These are phyloP conservation scores for Wakefieldia striispora DNA, from an alignment of 768 basidiomycete genomes.

Conservation along the genomic window DNA sequence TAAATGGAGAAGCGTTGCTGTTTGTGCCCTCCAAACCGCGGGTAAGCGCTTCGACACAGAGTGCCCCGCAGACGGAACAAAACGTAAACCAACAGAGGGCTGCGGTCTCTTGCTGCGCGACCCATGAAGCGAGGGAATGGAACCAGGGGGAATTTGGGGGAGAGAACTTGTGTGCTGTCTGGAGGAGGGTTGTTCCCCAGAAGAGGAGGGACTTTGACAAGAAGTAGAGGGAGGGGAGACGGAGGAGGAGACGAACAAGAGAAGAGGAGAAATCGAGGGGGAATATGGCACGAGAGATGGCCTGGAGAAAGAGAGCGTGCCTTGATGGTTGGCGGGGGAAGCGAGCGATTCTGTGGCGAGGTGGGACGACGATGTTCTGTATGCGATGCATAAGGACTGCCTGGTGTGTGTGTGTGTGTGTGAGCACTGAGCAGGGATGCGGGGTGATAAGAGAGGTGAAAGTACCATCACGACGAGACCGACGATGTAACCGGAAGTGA, in stretches of 20 bases:
- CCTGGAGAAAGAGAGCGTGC: no score
- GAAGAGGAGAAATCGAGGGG: constrained; percentile 65
- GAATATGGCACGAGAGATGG: constrained; percentile 38
- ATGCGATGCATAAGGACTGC: constrained; percentile 71
- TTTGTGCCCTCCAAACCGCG: constrained; percentile 65
- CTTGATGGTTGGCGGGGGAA: neutral
- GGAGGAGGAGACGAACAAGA: constrained; percentile 54
- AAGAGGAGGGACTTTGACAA: constrained; percentile 54
- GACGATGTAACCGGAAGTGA: constrained; percentile 70
- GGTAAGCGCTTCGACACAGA: constrained; percentile 64
- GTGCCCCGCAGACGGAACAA: constrained; percentile 59
- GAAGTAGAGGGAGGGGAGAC: constrained; percentile 63
- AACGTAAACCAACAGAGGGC: constrained; percentile 77
- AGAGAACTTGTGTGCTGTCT: constrained; percentile 41
- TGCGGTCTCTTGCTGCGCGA: constrained; percentile 48
- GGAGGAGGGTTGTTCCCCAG: constrained; percentile 59
- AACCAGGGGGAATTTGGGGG: constrained; percentile 21
- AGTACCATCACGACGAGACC: constrained; percentile 66
- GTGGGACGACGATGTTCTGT: constrained; percentile 74
- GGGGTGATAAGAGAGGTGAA: neutral
- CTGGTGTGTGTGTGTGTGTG: constrained; percentile 31
- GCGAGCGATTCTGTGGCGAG: constrained; percentile 35
- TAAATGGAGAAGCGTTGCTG: constrained; percentile 62
- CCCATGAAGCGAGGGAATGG: constrained; percentile 44
- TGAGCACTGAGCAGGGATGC: constrained; percentile 2